Evolutionary conservation across 306 rosid species (phyloP), one percentile per base, ranked within the genome.

Genomic region (Castanopsis chinensis): DNA sequence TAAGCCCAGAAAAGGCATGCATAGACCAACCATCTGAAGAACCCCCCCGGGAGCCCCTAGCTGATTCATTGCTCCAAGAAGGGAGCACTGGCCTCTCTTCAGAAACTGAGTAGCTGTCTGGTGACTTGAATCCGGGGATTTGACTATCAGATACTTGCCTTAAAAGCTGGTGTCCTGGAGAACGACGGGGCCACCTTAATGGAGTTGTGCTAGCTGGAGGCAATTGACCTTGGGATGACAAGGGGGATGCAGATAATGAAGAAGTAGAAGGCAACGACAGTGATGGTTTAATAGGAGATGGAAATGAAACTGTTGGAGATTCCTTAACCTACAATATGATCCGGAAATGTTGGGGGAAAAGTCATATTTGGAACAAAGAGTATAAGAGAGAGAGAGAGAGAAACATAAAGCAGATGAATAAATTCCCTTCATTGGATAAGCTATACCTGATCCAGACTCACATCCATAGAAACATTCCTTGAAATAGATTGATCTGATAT

Each of bases 1-100:
- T 86, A 54, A 85, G 88, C 87, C 88, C 97, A 78, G 93, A 87
- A 88, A 94, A 89, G 68, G 91, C 93, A 87, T 90, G 84, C 87
- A 91, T 80, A 76, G 97, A 94, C 92, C 98, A 94, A 83, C 93
- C 83, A 79, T 91, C 97, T 49, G 95, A 92, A 71, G 97, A 92
- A 28, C 90, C 94, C 71, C 88, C 89, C 54, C 57, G 83, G 71
- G 97, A 89, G 43, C 81, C 86, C 86, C 83, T 82, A 43, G 83
- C 51, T 25, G 87, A 87, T 79, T 88, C 95, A 76, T 87, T 92
- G 90, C 92, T 83, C 84, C 89, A 86, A 6, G 90, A 77, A 41
- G 92, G 91, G 67, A 78, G 82, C 59, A 30, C 80, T 45, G 85
- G 84, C 86, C 81, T 92, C 83, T 89, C 97, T 87, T 94, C 97